Evolutionary conservation across 176 grass and related monocot species (phyloP).

Genomic region (Ananas comosus): DNA sequence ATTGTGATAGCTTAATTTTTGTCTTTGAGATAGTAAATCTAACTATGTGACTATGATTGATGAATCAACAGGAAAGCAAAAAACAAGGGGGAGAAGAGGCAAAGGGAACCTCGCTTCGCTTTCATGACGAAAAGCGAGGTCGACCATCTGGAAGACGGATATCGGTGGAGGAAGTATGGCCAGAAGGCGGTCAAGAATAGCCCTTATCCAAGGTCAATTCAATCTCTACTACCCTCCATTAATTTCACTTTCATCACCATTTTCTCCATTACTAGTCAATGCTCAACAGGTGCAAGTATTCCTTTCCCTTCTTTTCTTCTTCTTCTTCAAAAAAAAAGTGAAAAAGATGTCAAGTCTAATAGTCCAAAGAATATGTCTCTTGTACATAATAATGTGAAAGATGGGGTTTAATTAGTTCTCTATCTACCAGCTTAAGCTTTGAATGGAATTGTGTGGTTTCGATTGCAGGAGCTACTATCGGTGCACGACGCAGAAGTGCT

Average conservation of each 20-base stretch:
- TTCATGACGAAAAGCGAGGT: conserved; percentile 99
- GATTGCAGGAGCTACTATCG: conserved; percentile 88
- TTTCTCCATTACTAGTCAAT: not conserved
- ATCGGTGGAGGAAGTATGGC: conserved; percentile 95
- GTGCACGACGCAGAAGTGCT: conserved; percentile 92
- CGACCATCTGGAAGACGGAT: conserved; percentile 96
- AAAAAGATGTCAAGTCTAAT: too few relatives aligned
- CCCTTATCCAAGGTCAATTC: conserved; percentile 71
- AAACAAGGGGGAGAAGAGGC: conserved; percentile 75
- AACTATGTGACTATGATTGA: not conserved
- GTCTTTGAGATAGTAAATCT: conserved; percentile 1
- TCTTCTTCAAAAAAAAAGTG: too few relatives aligned
- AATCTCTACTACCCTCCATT: not conserved
- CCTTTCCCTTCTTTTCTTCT: not conserved
- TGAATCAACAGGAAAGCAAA: conserved; percentile 28
- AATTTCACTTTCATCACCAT: not conserved
- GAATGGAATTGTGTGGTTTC: not conserved
- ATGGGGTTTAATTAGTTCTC: not conserved
- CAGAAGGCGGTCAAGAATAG: conserved; percentile 99
- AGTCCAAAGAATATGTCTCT: too few relatives aligned
- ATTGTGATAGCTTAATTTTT: not conserved
- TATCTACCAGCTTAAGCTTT: not conserved
- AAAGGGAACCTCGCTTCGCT: conserved; percentile 65
- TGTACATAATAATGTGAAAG: too few relatives aligned
- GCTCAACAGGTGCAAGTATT: not conserved